Evolutionary conservation across 441 rosid species (phyloP).

Genomic region (Populus hybrid): DNA sequence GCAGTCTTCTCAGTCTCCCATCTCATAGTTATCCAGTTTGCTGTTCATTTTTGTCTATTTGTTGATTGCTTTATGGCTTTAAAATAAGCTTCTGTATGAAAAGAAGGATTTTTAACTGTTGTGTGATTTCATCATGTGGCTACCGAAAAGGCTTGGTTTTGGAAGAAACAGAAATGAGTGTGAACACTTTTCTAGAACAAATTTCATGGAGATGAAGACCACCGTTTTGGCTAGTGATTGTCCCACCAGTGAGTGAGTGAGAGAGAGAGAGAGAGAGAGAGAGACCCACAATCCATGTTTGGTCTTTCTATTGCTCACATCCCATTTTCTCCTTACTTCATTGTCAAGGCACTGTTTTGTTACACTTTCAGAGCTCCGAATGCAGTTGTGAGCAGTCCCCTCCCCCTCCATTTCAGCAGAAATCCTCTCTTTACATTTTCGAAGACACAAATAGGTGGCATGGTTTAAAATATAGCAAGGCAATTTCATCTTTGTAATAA

Average conservation of each 20-base stretch:
- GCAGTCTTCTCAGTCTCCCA: not conserved
- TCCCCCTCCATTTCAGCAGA: not conserved
- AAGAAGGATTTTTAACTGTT: constrained; percentile 4
- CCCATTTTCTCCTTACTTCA: constrained; percentile 21
- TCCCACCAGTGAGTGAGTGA: constrained; percentile 9
- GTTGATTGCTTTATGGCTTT: not conserved
- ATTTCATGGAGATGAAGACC: constrained; percentile 22
- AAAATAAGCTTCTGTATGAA: not conserved
- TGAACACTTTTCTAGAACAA: constrained; percentile 24
- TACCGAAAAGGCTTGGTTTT: not conserved
- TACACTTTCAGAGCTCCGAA: constrained; percentile 26
- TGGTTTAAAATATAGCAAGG: not conserved
- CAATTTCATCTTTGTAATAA: not conserved
- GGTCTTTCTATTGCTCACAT: constrained; percentile 30
- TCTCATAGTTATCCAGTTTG: not conserved
- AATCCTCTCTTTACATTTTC: not conserved
- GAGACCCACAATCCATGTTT: constrained; percentile 22
- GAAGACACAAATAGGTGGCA: not conserved
- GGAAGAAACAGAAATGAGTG: constrained; percentile 21
- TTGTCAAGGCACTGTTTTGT: constrained; percentile 14
- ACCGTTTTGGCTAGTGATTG: constrained; percentile 16
- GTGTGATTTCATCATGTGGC: constrained; percentile 14
- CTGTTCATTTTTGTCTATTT: not conserved
- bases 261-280: constrained; percentile 11
- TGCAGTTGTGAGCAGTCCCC: constrained; percentile 19